Evolutionary conservation across 768 basidiomycete species (phyloP).

Genomic region (Collybia sordida): DNA sequence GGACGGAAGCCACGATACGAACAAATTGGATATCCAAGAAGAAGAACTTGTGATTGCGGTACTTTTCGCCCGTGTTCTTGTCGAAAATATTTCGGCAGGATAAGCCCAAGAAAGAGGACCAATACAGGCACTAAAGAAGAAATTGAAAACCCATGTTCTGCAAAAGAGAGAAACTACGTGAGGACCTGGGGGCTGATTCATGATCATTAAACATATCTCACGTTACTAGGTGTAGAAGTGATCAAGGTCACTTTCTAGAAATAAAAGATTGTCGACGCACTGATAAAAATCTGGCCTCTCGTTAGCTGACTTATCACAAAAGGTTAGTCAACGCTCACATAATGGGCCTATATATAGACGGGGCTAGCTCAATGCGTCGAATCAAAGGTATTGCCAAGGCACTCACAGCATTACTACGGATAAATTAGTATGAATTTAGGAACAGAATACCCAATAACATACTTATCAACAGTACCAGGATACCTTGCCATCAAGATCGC

Average conservation of each 20-base stretch:
- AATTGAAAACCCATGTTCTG: conserved; percentile 47
- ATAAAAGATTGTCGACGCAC: conserved; percentile 21
- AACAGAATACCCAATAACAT: conserved; percentile 4
- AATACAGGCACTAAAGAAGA: conserved; percentile 46
- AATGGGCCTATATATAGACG: conserved; percentile 31
- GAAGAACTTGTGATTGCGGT: conserved; percentile 44
- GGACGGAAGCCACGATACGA: background rate
- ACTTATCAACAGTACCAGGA: conserved; percentile 45
- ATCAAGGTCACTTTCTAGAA: background rate
- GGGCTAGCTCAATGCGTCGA: background rate
- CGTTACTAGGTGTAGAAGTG: conserved; percentile 15
- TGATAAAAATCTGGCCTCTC: conserved; percentile 36
- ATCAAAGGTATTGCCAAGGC: background rate
- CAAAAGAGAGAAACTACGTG: too few species aligned
- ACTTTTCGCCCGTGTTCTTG: conserved; percentile 41
- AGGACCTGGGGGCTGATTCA: background rate
- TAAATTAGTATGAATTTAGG: background rate
- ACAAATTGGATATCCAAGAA: conserved; percentile 48
- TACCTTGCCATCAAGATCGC: conserved; percentile 43
- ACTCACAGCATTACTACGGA: conserved; percentile 34
- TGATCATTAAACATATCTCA: conserved; percentile 9
- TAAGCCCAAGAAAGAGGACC: conserved; percentile 47
- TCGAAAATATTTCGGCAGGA: conserved; percentile 45
- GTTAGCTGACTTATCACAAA: background rate
- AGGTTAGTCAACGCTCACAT: conserved; percentile 22